Evolutionary conservation across 805 yeast species (phyloP).

Genomic region (Yamadazyma sp.): DNA sequence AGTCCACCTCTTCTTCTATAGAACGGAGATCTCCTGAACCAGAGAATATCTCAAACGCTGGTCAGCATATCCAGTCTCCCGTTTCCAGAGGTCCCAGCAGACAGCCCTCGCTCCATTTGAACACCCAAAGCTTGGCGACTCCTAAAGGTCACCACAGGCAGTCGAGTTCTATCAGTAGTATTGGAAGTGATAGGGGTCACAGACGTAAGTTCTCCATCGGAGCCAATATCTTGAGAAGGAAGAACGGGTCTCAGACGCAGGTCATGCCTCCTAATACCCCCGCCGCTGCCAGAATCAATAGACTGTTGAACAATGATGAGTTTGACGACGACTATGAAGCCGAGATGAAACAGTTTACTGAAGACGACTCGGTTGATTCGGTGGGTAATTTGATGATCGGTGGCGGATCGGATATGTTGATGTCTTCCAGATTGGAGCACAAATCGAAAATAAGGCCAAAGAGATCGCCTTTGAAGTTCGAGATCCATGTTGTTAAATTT

Average conservation of each 20-base stretch:
- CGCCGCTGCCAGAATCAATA: slow-evolving; percentile 42
- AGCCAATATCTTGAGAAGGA: slow-evolving; percentile 52
- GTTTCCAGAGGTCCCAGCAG: slow-evolving; percentile 27
- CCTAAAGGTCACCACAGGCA: slow-evolving; percentile 36
- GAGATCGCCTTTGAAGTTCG: slow-evolving; percentile 73
- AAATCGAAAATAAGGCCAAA: slow-evolving; percentile 18
- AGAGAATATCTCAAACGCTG: too few relatives aligned
- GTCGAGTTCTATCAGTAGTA: slow-evolving; percentile 32
- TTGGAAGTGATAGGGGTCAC: slow-evolving; percentile 32
- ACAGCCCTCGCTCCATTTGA: slow-evolving; percentile 38
- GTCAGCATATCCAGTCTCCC: slow-evolving; percentile 4
- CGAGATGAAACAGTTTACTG: slow-evolving; percentile 26
- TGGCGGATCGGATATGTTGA: slow-evolving; percentile 59
- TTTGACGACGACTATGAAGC: slow-evolving; percentile 33
- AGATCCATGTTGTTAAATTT: slow-evolving; percentile 87
- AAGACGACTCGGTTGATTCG: slow-evolving; percentile 62
- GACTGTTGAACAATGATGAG: slow-evolving; percentile 25
- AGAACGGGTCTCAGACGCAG: slow-evolving; percentile 39
- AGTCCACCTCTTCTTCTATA: slow-evolving; percentile 27
- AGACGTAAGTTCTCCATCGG: slow-evolving; percentile 67
- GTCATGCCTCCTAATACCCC: slow-evolving; percentile 58
- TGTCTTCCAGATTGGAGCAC: slow-evolving; percentile 60
- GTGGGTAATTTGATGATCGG: slow-evolving; percentile 50
- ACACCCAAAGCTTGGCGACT: slow-evolving; percentile 32
- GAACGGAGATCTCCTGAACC: slow-evolving; percentile 28